Evolutionary conservation across 2,329 filamentous ascomycete genomes (phyloP).

Genomic region (Cladosporium sp.): DNA sequence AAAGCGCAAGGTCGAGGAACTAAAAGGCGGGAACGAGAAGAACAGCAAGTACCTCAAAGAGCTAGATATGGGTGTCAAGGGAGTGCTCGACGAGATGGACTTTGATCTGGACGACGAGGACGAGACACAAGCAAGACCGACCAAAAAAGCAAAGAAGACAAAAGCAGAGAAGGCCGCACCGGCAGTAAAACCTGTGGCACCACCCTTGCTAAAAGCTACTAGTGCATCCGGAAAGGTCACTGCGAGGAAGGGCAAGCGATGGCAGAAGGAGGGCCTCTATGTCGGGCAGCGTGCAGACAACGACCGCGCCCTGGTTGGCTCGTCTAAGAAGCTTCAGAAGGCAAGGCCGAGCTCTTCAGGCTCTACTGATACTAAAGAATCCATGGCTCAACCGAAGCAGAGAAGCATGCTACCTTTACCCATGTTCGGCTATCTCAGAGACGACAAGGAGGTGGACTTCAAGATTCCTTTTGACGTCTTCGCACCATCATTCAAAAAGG

Average conservation of each 20-base stretch:
- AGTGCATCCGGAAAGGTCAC: constrained; percentile 14
- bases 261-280: constrained; percentile 78
- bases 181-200: constrained; percentile 17
- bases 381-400: constrained; percentile 55
- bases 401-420: constrained; percentile 37
- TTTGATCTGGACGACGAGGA: constrained; percentile 21
- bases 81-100: constrained; percentile 31
- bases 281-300: constrained; percentile 65
- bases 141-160: constrained; percentile 25
- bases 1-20: constrained; percentile 31
- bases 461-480: constrained; percentile 87
- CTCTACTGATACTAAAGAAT: constrained; percentile 35
- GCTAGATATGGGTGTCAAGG: constrained; percentile 29
- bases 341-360: constrained; percentile 25
- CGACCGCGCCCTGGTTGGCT: constrained; percentile 34
- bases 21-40: constrained; percentile 13
- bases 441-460: constrained; percentile 65
- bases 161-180: constrained; percentile 23
- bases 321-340: constrained; percentile 47
- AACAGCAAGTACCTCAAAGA: constrained; percentile 27
- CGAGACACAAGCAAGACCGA: constrained; percentile 15
- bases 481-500: constrained; percentile 67
- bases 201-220: constrained; percentile 25
- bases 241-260: constrained; percentile 62
- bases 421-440: constrained; percentile 46